Evolutionary conservation across 1,139 yeast genomes (phyloP).

Genomic region (Debaryomyces nepalensis): DNA sequence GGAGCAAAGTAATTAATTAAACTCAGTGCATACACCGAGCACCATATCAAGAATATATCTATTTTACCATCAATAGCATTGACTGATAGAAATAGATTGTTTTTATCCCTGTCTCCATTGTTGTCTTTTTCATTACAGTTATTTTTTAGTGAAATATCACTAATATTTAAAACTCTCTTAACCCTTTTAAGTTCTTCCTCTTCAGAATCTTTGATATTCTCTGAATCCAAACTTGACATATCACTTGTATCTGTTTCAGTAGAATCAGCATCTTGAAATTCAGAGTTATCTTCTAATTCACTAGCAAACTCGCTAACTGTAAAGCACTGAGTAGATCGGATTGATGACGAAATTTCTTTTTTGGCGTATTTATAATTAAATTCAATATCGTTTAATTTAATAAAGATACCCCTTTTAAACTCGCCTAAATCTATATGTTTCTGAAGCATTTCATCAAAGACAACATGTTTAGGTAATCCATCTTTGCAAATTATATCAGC

Average conservation of each 20-base stretch:
- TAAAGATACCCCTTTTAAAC: conserved; percentile 45
- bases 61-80: conserved; percentile 47
- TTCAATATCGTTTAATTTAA: conserved; percentile 29
- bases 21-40: conserved; percentile 44
- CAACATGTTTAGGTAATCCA: conserved; percentile 40
- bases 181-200: conserved; percentile 28
- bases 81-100: conserved; percentile 33
- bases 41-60: conserved; percentile 51
- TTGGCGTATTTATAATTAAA: conserved; percentile 29
- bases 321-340: conserved; percentile 34
- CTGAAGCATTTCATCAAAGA: conserved; percentile 29
- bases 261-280: conserved; percentile 29
- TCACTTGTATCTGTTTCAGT: conserved; percentile 40
- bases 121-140: conserved; percentile 20
- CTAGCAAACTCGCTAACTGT: conserved; percentile 46
- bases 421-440: conserved; percentile 41
- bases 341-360: conserved; percentile 25
- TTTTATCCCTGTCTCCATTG: conserved; percentile 25
- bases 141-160: conserved; percentile 34
- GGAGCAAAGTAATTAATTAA: conserved; percentile 44
- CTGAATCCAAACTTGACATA: conserved; percentile 39
- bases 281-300: conserved; percentile 44
- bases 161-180: conserved; percentile 39
- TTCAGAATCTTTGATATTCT: conserved; percentile 25
- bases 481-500: conserved; percentile 49